Base-by-base conservation (phyloP, 2,329 filamentous ascomycete genomes). In the Ceratocystis variospora region DNA sequence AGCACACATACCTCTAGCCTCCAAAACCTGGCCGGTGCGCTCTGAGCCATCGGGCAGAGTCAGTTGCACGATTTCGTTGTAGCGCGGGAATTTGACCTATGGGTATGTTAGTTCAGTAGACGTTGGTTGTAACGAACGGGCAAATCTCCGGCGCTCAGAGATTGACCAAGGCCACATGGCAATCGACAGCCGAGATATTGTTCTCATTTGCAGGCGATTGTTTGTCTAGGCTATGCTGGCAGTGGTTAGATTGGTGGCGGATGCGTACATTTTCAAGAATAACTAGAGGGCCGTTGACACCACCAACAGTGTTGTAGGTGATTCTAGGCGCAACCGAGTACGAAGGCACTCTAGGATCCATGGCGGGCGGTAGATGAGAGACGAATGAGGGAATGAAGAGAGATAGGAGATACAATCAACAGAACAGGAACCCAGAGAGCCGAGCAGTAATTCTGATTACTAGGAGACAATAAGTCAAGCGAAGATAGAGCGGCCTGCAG, bases 291-390 rank as follows among this genome's bases (percentile, higher is more conserved):
- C 94, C 94, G 80, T 99, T 99, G 78, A 99, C 87, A 81, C 93
- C 93, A 74, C 91, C 90, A 75, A 99, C 91, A 72, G 94, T 99
- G 81, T 99, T 99, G 85, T 99, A 99, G 74, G 88, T 87, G 78
- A 97, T 77, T 73, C 82, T 78, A 68, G 83, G 83, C 71, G 79
- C 75, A 72, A 85, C 78, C 69, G 81, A 83, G 76, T 84, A 85
- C 68, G 81, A 82, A 69, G 82, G 79, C 72, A 82, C 81, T 74
- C 82, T 79, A 67, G 80, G 80, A 76, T 85, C 83, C 64, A 65
- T 65, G 41, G 44, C 44, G 53, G 57, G 45, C 45, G 45, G 28
- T 31, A 59, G 55, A 48, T 59, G 50, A 64, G 48, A 12, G 28
- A 46, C 45, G 22, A 59, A 65, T 31, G 45, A 55, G 62, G 31